These are phyloP conservation scores for Diaporthe nobilis DNA, from an alignment of 2,329 filamentous ascomycete genomes.

Conservation along the genomic window DNA sequence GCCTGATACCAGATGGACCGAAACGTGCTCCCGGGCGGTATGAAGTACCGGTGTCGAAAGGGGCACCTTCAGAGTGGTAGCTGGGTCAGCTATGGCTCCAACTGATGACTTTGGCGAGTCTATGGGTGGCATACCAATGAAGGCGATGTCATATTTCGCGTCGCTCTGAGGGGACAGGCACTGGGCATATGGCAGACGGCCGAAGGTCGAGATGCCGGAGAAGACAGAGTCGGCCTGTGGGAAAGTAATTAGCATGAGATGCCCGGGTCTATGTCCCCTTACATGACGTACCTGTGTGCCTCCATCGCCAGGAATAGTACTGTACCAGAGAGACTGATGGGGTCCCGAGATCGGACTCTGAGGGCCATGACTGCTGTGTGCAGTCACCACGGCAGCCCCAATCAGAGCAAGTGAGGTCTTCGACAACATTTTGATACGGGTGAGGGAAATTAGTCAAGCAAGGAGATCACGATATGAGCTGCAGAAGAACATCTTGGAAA, in stretches of 20 bases:
- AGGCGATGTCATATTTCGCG: constrained; percentile 86
- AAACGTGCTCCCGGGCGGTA: constrained; percentile 89
- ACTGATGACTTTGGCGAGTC: no score
- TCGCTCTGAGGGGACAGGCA: constrained; percentile 76
- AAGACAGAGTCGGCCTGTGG: constrained; percentile 86
- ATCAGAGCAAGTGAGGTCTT: constrained; percentile 53
- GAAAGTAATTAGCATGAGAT: background rate
- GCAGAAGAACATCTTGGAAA: background rate
- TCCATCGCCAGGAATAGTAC: constrained; percentile 84
- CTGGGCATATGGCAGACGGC: constrained; percentile 81
- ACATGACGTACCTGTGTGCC: constrained; percentile 77
- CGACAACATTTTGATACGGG: constrained; percentile 48
- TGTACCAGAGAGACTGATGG: constrained; percentile 85
- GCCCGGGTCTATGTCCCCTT: background rate
- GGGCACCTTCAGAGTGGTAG: constrained; percentile 68
- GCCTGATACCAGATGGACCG: constrained; percentile 86
- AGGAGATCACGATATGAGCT: constrained; percentile 14
- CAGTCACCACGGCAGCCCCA: constrained; percentile 65
- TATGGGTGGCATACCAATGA: constrained; percentile 71
- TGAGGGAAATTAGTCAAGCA: background rate
- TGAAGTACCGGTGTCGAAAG: constrained; percentile 89
- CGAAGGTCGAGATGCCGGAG: constrained; percentile 89
- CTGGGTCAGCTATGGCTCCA: background rate
- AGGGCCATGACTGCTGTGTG: constrained; percentile 70
- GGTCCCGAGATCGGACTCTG: constrained; percentile 77